Percentiles rank a stretch among this genome's conserved stretches.
Conservation (phyloP, 2,329 filamentous ascomycete species). For the Sporothrix humicola region DNA sequence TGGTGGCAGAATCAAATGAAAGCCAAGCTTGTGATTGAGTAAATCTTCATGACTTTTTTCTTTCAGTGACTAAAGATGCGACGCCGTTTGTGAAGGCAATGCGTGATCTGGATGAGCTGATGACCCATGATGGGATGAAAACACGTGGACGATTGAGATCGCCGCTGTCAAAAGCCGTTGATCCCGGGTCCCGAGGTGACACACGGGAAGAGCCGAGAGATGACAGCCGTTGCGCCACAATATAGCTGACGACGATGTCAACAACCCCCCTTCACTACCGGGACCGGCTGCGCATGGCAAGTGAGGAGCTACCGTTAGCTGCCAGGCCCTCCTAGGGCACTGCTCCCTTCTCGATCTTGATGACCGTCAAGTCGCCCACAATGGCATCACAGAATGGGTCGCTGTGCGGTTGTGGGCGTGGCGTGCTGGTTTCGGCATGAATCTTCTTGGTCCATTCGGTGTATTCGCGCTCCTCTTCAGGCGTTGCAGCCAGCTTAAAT, state of each 20-base stretch:
- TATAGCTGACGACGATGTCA: neutral
- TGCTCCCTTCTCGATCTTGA: slow-evolving; percentile 29
- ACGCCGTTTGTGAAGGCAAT: no score
- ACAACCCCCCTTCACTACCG: neutral
- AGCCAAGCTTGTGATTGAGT: neutral
- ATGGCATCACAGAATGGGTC: slow-evolving; percentile 34
- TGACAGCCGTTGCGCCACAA: neutral
- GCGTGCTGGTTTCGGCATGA: neutral
- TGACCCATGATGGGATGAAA: no score
- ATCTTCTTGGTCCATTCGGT: slow-evolving; percentile 32
- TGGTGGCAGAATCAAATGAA: no score
- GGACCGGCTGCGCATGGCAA: neutral
- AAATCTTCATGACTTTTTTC: no score
- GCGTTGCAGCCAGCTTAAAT: slow-evolving; percentile 78
- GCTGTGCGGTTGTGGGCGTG: neutral
- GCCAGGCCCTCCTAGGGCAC: slow-evolving; percentile 2
- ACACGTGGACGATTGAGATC: neutral
- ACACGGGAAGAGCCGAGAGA: neutral
- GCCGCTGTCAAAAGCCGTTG: neutral
- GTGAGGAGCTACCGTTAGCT: neutral
- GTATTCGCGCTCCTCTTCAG: slow-evolving; percentile 63
- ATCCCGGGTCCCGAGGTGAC: neutral
- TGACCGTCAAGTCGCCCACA: slow-evolving; percentile 11
- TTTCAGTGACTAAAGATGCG: no score
- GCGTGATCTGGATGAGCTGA: no score